A percentile compares a stretch with the other conserved stretches of the same genome.
Conservation (phyloP, 345 rosid species). For the Cardamine chenopodiifolia region DNA sequence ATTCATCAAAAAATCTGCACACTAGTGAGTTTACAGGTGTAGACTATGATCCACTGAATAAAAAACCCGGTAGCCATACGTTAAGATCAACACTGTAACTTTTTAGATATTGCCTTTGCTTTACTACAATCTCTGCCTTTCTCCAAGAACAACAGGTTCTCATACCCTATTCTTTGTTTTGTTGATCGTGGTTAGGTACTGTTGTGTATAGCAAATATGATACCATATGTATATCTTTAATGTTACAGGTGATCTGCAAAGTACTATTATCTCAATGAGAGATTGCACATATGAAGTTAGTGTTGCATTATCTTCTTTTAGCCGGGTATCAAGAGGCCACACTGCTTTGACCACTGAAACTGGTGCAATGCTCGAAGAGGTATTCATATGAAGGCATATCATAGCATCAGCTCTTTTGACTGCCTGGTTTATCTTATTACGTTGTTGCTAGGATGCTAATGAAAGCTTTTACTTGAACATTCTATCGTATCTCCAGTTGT, state of each 20-base stretch:
- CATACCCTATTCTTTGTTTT: slow-evolving; percentile 4
- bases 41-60: slow-evolving; percentile 59
- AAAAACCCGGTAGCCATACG: slow-evolving; percentile 59
- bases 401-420: background rate
- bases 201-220: background rate
- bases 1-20: slow-evolving; percentile 59
- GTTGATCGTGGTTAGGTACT: slow-evolving; percentile 8
- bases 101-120: slow-evolving; percentile 7
- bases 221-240: slow-evolving; percentile 11
- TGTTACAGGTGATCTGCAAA: slow-evolving; percentile 74
- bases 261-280: slow-evolving; percentile 79
- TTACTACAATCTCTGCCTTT: slow-evolving; percentile 10
- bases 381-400: slow-evolving; percentile 36
- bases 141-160: background rate
- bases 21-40: slow-evolving; percentile 54
- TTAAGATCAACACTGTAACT: slow-evolving; percentile 73
- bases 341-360: slow-evolving; percentile 94
- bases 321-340: slow-evolving; percentile 72
- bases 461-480: slow-evolving; percentile 18
- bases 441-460: slow-evolving; percentile 19
- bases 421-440: slow-evolving; percentile 13
- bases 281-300: slow-evolving; percentile 87
- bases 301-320: slow-evolving; percentile 71
- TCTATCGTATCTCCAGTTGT: too few relatives aligned
- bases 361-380: slow-evolving; percentile 98